Evolutionary conservation across 352 stramenopile genomes (phyloP).

Genomic region (Phytophthora cryptogea): DNA sequence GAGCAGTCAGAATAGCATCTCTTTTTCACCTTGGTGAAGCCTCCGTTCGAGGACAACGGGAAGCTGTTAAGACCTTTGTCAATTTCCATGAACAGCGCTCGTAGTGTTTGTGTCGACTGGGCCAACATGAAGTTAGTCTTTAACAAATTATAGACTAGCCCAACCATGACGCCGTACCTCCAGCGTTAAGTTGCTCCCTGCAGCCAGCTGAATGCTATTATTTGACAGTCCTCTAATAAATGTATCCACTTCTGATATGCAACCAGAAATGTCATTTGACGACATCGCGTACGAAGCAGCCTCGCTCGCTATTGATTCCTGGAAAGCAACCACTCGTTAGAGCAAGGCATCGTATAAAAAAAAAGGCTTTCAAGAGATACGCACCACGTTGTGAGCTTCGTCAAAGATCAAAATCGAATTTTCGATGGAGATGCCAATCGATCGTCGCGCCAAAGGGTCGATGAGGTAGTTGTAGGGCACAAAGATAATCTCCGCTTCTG

Average conservation of each 20-base stretch:
- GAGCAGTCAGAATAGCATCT: background rate
- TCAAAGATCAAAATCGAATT: conserved; percentile 99
- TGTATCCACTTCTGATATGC: conserved; percentile 92
- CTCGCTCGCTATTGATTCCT: conserved; percentile 93
- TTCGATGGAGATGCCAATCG: conserved; percentile 94
- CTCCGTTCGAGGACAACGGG: conserved; percentile 66
- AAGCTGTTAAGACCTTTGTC: conserved; percentile 83
- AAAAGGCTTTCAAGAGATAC: background rate
- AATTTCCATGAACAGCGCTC: conserved; percentile 84
- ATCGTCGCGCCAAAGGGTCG: conserved; percentile 90
- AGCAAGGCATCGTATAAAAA: background rate
- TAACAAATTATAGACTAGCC: background rate
- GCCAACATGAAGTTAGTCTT: conserved; percentile 16
- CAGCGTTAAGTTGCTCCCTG: conserved; percentile 55
- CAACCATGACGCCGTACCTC: conserved; percentile 47
- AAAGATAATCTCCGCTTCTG: conserved; percentile 96
- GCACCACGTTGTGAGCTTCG: conserved; percentile 99
- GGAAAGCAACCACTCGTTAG: conserved; percentile 1
- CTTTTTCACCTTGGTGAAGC: conserved; percentile 75
- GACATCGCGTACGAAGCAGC: conserved; percentile 97
- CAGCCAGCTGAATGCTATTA: conserved; percentile 55
- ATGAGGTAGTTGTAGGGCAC: conserved; percentile 99
- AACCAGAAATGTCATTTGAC: conserved; percentile 93
- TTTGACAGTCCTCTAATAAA: conserved; percentile 75
- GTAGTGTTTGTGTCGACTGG: conserved; percentile 80